phyloP scores from a whole-genome alignment of 176 grass and related monocot species.

The Dendrocalamus sinicus region DNA sequence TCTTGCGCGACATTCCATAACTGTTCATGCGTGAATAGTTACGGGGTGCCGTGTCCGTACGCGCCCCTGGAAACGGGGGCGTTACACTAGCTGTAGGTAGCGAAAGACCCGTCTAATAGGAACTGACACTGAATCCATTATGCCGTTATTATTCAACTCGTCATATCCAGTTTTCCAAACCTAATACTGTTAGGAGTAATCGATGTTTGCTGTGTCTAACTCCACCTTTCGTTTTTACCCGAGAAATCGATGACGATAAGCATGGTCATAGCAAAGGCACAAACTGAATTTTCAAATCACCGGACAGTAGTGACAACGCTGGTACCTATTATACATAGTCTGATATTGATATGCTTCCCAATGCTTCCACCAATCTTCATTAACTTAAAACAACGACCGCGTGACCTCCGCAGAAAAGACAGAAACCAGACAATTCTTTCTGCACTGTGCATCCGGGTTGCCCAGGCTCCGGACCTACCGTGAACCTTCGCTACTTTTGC shows the following conservation, averaged over 20 bases:
- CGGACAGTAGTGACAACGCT: not conserved
- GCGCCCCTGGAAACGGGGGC: too few species aligned
- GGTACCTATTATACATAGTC: too few species aligned
- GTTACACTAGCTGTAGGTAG: not conserved
- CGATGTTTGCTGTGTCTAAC: not conserved
- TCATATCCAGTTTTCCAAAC: not conserved
- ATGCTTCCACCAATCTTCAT: not conserved
- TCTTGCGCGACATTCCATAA: too few species aligned
- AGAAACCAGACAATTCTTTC: not conserved
- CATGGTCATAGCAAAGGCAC: not conserved
- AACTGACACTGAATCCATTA: not conserved
- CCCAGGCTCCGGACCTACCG: not conserved
- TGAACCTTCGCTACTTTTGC: conserved; percentile 1
- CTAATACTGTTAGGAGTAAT: not conserved
- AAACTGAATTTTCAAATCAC: not conserved
- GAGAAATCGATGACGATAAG: not conserved
- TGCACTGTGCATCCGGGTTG: not conserved
- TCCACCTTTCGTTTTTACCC: not conserved
- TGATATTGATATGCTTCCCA: not conserved
- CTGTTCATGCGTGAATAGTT: too few species aligned
- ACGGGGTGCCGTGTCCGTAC: too few species aligned
- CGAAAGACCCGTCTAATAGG: not conserved
- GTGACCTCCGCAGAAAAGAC: not conserved
- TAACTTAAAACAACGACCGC: not conserved
- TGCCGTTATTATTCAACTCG: not conserved